phyloP scores from a whole-genome alignment of 2,329 filamentous ascomycete species.

The Periconia sp. region DNA sequence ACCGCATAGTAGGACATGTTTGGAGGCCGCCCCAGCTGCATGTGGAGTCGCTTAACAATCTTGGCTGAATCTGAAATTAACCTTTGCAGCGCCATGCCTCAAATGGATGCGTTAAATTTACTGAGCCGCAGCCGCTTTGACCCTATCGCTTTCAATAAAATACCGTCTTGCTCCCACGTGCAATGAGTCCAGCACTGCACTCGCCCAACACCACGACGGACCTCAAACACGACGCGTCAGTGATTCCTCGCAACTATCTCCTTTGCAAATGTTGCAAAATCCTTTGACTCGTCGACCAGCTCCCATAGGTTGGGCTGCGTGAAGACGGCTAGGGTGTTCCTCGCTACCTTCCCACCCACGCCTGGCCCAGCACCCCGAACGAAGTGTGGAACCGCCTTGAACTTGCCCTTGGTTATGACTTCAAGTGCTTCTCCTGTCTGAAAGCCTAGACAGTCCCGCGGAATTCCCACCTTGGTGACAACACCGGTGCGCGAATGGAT shows the following conservation, averaged over 20 bases:
- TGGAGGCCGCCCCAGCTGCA: no score
- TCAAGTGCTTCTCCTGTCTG: conserved; percentile 94
- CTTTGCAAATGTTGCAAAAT: conserved; percentile 77
- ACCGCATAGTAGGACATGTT: no score
- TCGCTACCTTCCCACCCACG: conserved; percentile 52
- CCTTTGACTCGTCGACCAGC: conserved; percentile 72
- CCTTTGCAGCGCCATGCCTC: no score
- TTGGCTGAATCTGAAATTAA: no score
- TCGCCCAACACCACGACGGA: no score
- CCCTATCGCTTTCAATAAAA: no score
- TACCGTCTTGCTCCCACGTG: no score
- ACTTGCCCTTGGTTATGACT: conserved; percentile 86
- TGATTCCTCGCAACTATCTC: conserved; percentile 56
- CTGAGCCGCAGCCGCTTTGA: no score
- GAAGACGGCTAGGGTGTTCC: conserved; percentile 93
- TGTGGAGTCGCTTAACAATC: no score
- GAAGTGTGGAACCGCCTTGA: conserved; percentile 95
- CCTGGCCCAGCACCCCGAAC: conserved; percentile 75
- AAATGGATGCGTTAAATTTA: no score
- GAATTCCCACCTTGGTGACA: conserved; percentile 91
- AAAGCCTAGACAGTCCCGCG: conserved; percentile 89
- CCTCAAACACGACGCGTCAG: no score
- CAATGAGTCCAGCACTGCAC: no score
- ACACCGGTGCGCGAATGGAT: conserved; percentile 84
- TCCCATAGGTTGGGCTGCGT: conserved; percentile 93